Percentiles rank a stretch among this genome's conserved stretches.
Conservation (phyloP, 768 basidiomycete species). For the Postia placenta region DNA sequence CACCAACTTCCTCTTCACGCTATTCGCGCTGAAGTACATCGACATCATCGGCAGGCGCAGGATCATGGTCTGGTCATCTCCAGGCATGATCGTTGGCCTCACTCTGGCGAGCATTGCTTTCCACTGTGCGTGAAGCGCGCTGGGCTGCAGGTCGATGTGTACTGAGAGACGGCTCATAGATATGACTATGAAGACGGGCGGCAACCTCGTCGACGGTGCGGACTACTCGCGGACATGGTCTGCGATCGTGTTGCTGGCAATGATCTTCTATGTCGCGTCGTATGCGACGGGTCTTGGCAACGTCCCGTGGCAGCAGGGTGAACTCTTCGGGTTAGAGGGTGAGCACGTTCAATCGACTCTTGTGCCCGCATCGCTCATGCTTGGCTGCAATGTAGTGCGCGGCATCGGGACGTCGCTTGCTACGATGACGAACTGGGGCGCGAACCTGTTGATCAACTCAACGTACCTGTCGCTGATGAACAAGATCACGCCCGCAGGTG, state of each 20-base stretch:
- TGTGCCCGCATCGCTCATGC: background rate
- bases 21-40: conserved; percentile 69
- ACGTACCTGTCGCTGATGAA: conserved; percentile 80
- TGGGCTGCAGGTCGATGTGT: background rate
- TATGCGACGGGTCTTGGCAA: conserved; percentile 79
- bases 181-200: conserved; percentile 56
- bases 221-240: conserved; percentile 60
- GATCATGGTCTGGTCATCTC: conserved; percentile 66
- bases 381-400: conserved; percentile 39
- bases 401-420: conserved; percentile 72
- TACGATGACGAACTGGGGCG: conserved; percentile 74
- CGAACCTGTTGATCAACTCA: conserved; percentile 69
- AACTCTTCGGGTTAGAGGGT: conserved; percentile 76
- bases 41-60: conserved; percentile 64
- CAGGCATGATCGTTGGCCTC: conserved; percentile 67
- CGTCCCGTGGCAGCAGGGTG: conserved; percentile 85
- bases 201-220: conserved; percentile 51
- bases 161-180: conserved; percentile 26
- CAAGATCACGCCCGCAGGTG: conserved; percentile 64
- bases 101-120: conserved; percentile 60
- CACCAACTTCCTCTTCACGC: conserved; percentile 74
- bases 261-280: conserved; percentile 78
- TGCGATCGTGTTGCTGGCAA: conserved; percentile 64
- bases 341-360: conserved; percentile 6
- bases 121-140: conserved; percentile 42